These are phyloP conservation scores for Gossypium arboreum DNA, from an alignment of 345 rosid genomes.

Conservation along the genomic window DNA sequence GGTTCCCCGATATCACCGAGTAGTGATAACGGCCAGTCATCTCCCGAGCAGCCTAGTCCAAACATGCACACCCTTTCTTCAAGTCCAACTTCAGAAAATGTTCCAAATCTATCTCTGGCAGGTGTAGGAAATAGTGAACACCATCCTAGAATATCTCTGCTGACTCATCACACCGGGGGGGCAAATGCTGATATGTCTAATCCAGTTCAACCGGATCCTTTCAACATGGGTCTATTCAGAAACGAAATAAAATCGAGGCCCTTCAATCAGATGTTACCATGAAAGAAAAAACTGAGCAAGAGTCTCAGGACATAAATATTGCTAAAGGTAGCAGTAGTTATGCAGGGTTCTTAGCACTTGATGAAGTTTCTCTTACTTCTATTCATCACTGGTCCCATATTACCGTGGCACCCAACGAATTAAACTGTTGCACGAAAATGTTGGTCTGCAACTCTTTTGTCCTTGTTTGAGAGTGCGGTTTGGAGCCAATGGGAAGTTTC, in stretches of 20 bases:
- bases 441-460: constrained; percentile 52
- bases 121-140: constrained; percentile 18
- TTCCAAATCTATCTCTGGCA: constrained; percentile 12
- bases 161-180: constrained; percentile 26
- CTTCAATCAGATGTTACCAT: constrained; percentile 41
- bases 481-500: constrained; percentile 50
- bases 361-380: constrained; percentile 42
- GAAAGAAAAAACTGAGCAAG: constrained; percentile 43
- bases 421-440: constrained; percentile 39
- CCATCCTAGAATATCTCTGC: constrained; percentile 48
- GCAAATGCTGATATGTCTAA: constrained; percentile 26
- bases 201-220: constrained; percentile 36
- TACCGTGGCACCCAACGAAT: constrained; percentile 45
- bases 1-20: constrained; percentile 57
- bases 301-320: constrained; percentile 27
- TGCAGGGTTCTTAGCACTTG: constrained; percentile 49
- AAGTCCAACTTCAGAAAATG: constrained; percentile 13
- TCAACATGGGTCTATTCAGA: constrained; percentile 46
- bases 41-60: constrained; percentile 25
- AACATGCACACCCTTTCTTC: constrained; percentile 13
- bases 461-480: constrained; percentile 49
- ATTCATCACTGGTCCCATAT: constrained; percentile 45
- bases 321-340: constrained; percentile 37
- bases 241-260: constrained; percentile 34
- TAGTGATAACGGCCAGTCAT: constrained; percentile 37